Conservation (phyloP, 306 rosid genomes). For the Rubus parviflorus region DNA sequence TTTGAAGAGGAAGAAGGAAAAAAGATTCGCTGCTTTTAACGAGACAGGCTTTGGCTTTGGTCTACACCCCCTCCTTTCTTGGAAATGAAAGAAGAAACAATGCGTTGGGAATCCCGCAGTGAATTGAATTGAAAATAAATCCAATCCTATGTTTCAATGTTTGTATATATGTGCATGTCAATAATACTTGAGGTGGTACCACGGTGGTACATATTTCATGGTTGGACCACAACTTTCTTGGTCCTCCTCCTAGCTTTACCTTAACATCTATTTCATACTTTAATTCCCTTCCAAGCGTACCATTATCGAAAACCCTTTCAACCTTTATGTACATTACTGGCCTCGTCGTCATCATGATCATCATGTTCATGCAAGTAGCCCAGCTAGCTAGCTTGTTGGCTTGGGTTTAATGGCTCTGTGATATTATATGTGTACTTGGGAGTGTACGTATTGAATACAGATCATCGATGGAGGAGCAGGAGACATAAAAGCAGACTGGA, state of each 20-base stretch:
- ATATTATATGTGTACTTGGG: not conserved
- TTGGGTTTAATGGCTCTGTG: not conserved
- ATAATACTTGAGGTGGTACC: not conserved
- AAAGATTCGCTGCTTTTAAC: constrained; percentile 65
- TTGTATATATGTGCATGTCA: not conserved
- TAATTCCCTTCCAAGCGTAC: too few species aligned
- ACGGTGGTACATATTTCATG: not conserved
- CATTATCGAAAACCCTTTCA: not conserved
- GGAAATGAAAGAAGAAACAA: constrained; percentile 77
- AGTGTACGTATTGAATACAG: not conserved
- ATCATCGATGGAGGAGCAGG: not conserved
- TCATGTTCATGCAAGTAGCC: not conserved
- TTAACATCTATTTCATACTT: not conserved
- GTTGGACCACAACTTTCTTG: constrained; percentile 46
- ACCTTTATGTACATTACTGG: not conserved
- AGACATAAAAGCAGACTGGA: not conserved
- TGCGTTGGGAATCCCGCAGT: constrained; percentile 60
- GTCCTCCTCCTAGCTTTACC: not conserved
- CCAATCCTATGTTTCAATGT: constrained; percentile 57
- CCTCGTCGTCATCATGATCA: too few species aligned
- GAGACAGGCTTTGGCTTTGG: constrained; percentile 51
- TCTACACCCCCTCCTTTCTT: constrained; percentile 45
- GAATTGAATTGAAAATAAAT: not conserved
- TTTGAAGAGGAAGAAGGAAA: not conserved
- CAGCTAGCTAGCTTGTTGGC: not conserved